A percentile compares a stretch with the other conserved stretches of the same genome.
These are phyloP conservation scores for Bryopsis sp. DNA, from an alignment of 139 green algal genomes.

Conservation along the genomic window DNA sequence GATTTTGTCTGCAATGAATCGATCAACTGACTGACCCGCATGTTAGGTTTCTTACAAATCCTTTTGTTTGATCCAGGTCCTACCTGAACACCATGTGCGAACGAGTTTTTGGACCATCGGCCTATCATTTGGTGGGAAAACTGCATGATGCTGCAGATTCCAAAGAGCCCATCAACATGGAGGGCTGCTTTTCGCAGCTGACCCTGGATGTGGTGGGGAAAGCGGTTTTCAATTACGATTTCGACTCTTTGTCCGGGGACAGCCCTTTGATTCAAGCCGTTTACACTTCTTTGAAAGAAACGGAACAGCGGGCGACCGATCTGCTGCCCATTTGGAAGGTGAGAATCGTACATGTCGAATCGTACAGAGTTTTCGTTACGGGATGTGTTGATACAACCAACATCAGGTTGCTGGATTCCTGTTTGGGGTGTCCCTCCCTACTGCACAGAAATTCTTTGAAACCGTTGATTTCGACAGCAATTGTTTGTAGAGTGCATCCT, in stretches of 20 bases:
- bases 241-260: constrained; percentile 77
- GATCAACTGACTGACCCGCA: not conserved
- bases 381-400: too few relatives aligned
- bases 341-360: not conserved
- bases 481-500: too few relatives aligned
- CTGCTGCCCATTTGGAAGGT: constrained; percentile 94
- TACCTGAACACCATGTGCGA: constrained; percentile 92
- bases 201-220: constrained; percentile 98
- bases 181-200: constrained; percentile 78
- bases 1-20: not conserved
- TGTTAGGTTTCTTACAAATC: not conserved
- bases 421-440: too few relatives aligned
- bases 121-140: constrained; percentile 64
- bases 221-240: constrained; percentile 99
- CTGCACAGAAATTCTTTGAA: too few relatives aligned
- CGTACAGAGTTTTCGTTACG: too few relatives aligned
- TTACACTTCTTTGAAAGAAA: constrained; percentile 98
- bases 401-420: too few relatives aligned
- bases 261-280: constrained; percentile 85
- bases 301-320: constrained; percentile 90
- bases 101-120: constrained; percentile 66
- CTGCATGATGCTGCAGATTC: constrained; percentile 36
- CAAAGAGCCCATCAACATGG: constrained; percentile 77
- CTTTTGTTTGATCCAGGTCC: constrained; percentile 27
- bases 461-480: constrained; percentile 16